Evolutionary conservation across 441 rosid genomes (phyloP), one percentile per base, ranked within the genome.

Genomic region (Geranium incanum): DNA sequence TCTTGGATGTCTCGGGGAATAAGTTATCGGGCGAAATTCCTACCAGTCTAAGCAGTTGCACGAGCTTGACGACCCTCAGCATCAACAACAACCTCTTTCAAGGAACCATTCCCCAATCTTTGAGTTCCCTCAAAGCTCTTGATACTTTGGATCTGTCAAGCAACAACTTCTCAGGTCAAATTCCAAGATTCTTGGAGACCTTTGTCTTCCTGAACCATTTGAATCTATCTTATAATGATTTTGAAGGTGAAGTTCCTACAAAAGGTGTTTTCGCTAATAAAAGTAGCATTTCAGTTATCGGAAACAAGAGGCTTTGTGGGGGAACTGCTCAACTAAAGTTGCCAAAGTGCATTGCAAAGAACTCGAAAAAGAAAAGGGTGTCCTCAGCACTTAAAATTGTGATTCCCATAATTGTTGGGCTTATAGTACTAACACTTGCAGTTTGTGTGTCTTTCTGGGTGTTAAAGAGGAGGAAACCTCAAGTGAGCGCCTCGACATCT

Each of bases 301-400:
- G 74, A 45, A 77, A 80, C 57, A 28, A 33, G 21, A 64, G 57
- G 72, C 72, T 79, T 6, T 82, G 83, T 64, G 85, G 83, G 8
- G 81, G 85, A 1, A 69, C 71, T 82, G 6, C 70, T 73, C 4
- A 50, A 28, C 33, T 28, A 28, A 28, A 28, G 3, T 1, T 28
- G 33, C 33, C 33, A 28, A 28, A 28, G 33, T 38, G 36, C 21
- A 59, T 0, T 16, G 5, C 23, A 15, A 23, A 38, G 18, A 36
- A 70, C 38, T 28, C 28, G 16, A 28, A 71, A 28, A 59, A 59
- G 19, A 5, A 16, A 4, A 48, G 36, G 3, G 36, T 39, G 12
- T 5, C 2, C 39, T n/a, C 1, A 9, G 13, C 12, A 11, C 57
- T 48, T 11, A 48, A 48, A 48, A 12, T 48, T 9, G 57, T 0